Percentiles rank a stretch among this genome's conserved stretches.
These are phyloP conservation scores for Botrytis medusae DNA, from an alignment of 2,329 filamentous ascomycete species.

Conservation along the genomic window DNA sequence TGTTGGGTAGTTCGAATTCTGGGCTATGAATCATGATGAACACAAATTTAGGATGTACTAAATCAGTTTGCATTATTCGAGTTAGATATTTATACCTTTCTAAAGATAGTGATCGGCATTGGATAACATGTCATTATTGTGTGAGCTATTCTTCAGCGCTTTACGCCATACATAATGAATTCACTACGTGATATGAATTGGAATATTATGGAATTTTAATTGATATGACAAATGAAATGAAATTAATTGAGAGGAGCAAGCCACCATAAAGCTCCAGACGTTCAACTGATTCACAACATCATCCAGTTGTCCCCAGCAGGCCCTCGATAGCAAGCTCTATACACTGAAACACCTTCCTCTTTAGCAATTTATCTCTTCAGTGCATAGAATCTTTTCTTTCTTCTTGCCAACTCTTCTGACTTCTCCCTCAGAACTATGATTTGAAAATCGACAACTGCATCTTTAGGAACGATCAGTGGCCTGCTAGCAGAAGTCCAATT, in stretches of 20 bases:
- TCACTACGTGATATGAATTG: background rate
- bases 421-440: background rate
- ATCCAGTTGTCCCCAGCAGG: too few species aligned
- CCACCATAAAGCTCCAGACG: background rate
- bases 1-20: background rate
- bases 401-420: background rate
- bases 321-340: background rate
- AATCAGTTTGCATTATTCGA: background rate
- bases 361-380: background rate
- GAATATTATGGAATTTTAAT: background rate
- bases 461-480: background rate
- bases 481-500: too few species aligned
- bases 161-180: background rate
- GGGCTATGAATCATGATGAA: background rate
- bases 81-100: too few species aligned
- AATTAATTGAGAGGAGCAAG: background rate
- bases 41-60: accelerated
- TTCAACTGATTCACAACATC: too few species aligned
- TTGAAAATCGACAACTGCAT: background rate
- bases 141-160: background rate
- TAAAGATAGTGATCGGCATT: background rate
- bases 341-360: background rate
- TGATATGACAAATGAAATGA: too few species aligned
- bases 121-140: background rate
- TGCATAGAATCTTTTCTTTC: background rate